A percentile compares a stretch with the other conserved stretches of the same genome.
Conservation (phyloP, 2,329 filamentous ascomycete species). For the Karstenula rhodostoma region DNA sequence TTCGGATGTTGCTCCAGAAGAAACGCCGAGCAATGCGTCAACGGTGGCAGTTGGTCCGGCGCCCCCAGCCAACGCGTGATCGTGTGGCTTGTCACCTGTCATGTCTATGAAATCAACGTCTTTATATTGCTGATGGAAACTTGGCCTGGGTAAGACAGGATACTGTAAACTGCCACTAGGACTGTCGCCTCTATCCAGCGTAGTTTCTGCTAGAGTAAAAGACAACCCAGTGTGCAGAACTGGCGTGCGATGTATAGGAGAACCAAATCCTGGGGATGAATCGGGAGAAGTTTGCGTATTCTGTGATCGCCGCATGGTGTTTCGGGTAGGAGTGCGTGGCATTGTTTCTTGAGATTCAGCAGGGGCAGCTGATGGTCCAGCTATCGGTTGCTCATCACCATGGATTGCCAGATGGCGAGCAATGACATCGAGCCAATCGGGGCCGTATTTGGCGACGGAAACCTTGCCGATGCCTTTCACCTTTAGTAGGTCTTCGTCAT, state of each 20-base stretch:
- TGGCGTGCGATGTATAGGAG: constrained; percentile 22
- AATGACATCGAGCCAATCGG: constrained; percentile 38
- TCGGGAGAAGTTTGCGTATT: constrained; percentile 18
- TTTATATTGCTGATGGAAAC: neutral
- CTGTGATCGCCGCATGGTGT: neutral
- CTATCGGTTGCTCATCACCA: neutral
- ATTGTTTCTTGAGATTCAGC: neutral
- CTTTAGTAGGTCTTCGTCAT: constrained; percentile 26
- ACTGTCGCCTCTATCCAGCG: constrained; percentile 20
- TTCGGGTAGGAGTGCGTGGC: constrained; percentile 10
- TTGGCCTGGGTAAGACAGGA: neutral
- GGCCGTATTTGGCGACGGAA: constrained; percentile 33
- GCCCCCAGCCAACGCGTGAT: neutral
- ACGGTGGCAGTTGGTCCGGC: neutral
- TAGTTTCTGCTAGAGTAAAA: constrained; percentile 34
- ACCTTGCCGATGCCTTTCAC: constrained; percentile 37
- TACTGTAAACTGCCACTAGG: neutral
- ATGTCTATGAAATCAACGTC: neutral
- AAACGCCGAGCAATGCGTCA: neutral
- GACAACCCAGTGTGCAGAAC: constrained; percentile 28
- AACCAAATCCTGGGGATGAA: constrained; percentile 35
- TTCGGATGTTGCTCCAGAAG: neutral
- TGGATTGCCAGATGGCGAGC: constrained; percentile 16
- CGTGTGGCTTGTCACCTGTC: neutral
- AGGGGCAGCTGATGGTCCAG: neutral